Conservation (phyloP, 306 rosid genomes). For the Argentina anserina region DNA sequence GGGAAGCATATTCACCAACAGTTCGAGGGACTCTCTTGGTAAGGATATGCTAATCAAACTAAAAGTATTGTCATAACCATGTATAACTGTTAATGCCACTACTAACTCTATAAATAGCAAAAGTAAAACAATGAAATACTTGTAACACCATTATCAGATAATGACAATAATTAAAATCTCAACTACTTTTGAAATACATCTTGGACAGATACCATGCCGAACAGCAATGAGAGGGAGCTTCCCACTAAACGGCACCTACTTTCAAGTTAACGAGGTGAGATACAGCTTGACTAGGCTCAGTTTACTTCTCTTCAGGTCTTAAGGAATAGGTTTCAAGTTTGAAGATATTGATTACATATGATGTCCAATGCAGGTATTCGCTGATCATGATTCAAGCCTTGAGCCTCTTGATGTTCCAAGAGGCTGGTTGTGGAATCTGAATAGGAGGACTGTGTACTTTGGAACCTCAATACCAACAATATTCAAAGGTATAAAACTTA, state of each 20-base stretch:
- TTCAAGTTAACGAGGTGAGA: constrained; percentile 93
- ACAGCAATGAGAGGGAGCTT: constrained; percentile 96
- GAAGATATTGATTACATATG: constrained; percentile 15
- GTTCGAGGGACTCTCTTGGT: constrained; percentile 93
- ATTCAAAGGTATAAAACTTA: constrained; percentile 56
- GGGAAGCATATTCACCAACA: constrained; percentile 71
- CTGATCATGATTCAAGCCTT: constrained; percentile 49
- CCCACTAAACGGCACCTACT: constrained; percentile 93
- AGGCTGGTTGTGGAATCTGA: constrained; percentile 48
- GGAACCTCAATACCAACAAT: constrained; percentile 53
- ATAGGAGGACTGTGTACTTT: constrained; percentile 49
- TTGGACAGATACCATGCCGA: constrained; percentile 82
- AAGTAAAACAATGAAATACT: not conserved
- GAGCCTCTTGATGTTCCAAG: constrained; percentile 50
- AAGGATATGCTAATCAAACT: constrained; percentile 23
- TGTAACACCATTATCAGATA: not conserved
- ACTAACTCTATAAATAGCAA: not conserved
- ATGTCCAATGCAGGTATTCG: constrained; percentile 35
- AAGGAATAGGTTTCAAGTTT: constrained; percentile 18
- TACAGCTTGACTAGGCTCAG: not conserved
- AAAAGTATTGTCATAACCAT: constrained; percentile 18
- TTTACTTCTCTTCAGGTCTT: constrained; percentile 11
- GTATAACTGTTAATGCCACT: not conserved
- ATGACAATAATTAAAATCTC: constrained; percentile 9
- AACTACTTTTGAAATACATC: constrained; percentile 28